Evolutionary conservation across 2,329 filamentous ascomycete species (phyloP).

Genomic region (Aspergillus calidoustus): DNA sequence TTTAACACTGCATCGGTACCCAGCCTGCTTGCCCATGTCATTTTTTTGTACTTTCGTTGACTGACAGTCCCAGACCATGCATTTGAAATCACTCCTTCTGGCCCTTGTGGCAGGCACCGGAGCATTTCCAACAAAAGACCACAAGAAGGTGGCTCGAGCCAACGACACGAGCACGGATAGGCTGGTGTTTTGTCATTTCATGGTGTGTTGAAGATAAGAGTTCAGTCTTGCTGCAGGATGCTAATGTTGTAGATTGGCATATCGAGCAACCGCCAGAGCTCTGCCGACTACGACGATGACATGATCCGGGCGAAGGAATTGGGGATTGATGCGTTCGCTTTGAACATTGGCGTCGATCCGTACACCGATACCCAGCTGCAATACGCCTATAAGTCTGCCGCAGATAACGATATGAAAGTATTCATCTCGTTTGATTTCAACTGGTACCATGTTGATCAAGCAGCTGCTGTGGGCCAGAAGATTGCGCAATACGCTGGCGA

Average conservation of each 20-base stretch:
- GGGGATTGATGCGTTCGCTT: constrained; percentile 55
- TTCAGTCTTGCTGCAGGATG: not conserved
- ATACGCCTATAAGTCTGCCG: constrained; percentile 56
- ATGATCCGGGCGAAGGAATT: constrained; percentile 51
- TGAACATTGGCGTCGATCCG: constrained; percentile 55
- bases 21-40: not conserved
- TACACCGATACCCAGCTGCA: constrained; percentile 52
- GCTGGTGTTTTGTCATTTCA: constrained; percentile 53
- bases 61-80: constrained; percentile 16
- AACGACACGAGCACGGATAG: constrained; percentile 22
- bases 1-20: not conserved
- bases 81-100: constrained; percentile 25
- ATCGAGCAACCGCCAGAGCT: constrained; percentile 46
- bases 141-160: not conserved
- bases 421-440: constrained; percentile 64
- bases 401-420: constrained; percentile 54
- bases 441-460: constrained; percentile 48
- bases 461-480: constrained; percentile 49
- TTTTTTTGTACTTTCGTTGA: not conserved
- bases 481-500: constrained; percentile 51
- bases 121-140: constrained; percentile 21
- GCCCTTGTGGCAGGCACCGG: constrained; percentile 23
- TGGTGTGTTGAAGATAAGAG: constrained; percentile 33
- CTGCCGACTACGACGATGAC: constrained; percentile 54
- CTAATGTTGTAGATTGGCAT: constrained; percentile 49